These are phyloP conservation scores for Naumovozyma castellii DNA, from an alignment of 805 yeast genomes.

Conservation along the genomic window DNA sequence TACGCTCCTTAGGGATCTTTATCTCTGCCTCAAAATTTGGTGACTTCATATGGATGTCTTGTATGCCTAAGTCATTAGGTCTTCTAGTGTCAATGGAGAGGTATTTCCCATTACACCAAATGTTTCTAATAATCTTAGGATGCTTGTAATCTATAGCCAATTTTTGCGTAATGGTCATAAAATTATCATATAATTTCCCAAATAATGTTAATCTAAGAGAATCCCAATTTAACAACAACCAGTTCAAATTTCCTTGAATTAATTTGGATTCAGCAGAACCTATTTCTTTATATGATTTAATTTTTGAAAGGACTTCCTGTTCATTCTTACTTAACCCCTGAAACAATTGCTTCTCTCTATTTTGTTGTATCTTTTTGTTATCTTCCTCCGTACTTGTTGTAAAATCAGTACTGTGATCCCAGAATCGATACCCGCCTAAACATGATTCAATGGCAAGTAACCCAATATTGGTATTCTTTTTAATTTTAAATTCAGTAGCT, in stretches of 20 bases:
- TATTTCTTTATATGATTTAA: constrained; percentile 33
- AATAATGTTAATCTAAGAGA: constrained; percentile 39
- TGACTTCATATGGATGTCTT: constrained; percentile 16
- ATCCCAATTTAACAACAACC: constrained; percentile 34
- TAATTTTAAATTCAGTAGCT: constrained; percentile 13
- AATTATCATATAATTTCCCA: constrained; percentile 43
- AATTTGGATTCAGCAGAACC: constrained; percentile 33
- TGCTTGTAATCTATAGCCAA: constrained; percentile 44
- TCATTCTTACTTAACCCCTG: constrained; percentile 22
- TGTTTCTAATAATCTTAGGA: constrained; percentile 47
- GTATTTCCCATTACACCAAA: constrained; percentile 39
- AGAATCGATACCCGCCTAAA: constrained; percentile 31
- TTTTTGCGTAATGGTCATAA: constrained; percentile 44
- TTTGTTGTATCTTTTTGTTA: constrained; percentile 19
- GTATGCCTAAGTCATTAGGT: constrained; percentile 10
- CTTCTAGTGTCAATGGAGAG: constrained; percentile 19
- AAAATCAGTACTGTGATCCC: constrained; percentile 33
- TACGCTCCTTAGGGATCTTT: constrained; percentile 30
- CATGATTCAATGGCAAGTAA: constrained; percentile 31
- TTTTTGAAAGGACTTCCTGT: constrained; percentile 15
- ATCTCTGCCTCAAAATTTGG: constrained; percentile 18
- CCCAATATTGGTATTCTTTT: constrained; percentile 21
- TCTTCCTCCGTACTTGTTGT: constrained; percentile 10
- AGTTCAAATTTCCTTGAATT: constrained; percentile 34
- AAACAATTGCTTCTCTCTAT: constrained; percentile 24